Base-by-base conservation (phyloP, 371 early-diverging fungal genomes). In the Capillidium rhysosporum region DNA sequence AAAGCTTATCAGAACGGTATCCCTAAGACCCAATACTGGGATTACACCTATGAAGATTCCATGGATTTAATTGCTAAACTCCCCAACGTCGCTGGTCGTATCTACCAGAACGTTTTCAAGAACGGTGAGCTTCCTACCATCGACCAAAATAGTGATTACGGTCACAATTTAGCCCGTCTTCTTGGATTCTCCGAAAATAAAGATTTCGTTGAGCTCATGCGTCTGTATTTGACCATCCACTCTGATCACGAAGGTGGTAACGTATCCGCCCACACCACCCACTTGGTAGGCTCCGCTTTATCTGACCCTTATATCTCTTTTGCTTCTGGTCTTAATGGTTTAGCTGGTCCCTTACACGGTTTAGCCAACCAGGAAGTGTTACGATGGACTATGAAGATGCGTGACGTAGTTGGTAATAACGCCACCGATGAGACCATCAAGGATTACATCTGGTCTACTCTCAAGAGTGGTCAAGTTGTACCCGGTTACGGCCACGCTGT, bases 171-270 rank as follows among this genome's bases (percentile, higher is more conserved):
- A 69, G 80, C 96, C 66, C 75, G 76, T 66, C 73, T 92, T 52
- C 78, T 97, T 44, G 98, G 98, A 56, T 95, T 75, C 76, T 78
- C 75, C 38, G 76, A 84, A 58, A 86, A 82, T 72, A 65, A 73
- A 66, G 80, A 84, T 63, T 97, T 97, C 68, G 75, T 86, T 57
- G 95, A 97, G 68, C 79, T 97, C 65, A 88, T 97, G 89, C 88
- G 96, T 62, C 75, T 97, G 57, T 97, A 97, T 80, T 75, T 97
- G 65, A 89, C 90, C 68, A 95, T 97, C 69, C 98, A 97, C 87
- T 89, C 93, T 62, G 98, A 97, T 71, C 98, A 97, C 82, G 98
- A 97, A 78, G 98, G 98, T 72, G 98, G 98, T 61, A 97, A 97
- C 72, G 98, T 94, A 71, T 90, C 82, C 51, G 89, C 89, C 56